Conservation (phyloP, 805 yeast genomes). For the Lipomyces chichibuensis region DNA sequence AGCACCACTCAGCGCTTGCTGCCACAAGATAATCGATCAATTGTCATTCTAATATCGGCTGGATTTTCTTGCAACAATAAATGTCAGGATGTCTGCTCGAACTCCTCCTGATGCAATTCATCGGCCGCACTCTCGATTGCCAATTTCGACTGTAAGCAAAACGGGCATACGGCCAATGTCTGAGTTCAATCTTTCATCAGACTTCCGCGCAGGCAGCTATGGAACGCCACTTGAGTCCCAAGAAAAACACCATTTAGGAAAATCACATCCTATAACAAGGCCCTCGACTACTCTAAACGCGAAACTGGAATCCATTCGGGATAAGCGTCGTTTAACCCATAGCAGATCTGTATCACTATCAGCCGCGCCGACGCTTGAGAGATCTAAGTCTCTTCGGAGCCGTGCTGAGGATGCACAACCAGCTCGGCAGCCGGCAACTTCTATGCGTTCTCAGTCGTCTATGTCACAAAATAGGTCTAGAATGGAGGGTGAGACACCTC, state of each 20-base stretch:
- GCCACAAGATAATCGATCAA: background rate
- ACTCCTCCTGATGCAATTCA: slow-evolving; percentile 18
- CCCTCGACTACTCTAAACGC: slow-evolving; percentile 19
- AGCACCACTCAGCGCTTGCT: background rate
- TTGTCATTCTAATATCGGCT: background rate
- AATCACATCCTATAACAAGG: background rate
- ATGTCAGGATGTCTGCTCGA: slow-evolving; percentile 2
- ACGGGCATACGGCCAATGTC: slow-evolving; percentile 12
- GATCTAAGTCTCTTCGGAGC: slow-evolving; percentile 6
- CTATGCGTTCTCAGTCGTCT: background rate
- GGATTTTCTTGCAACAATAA: background rate
- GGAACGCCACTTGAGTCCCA: background rate
- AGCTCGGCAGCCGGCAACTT: background rate
- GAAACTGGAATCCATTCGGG: slow-evolving; percentile 14
- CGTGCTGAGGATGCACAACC: background rate
- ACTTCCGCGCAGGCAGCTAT: background rate
- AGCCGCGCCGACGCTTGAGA: slow-evolving; percentile 7
- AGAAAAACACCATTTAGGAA: background rate
- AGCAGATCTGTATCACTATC: slow-evolving; percentile 11
- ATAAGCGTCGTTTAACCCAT: slow-evolving; percentile 5
- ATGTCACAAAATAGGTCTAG: background rate
- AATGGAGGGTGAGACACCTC: background rate
- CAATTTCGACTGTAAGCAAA: slow-evolving; percentile 9
- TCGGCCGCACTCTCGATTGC: slow-evolving; percentile 22
- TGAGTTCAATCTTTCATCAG: background rate